Evolutionary conservation across 2,329 filamentous ascomycete genomes (phyloP).

Genomic region (Aspergillus transmontanensis): DNA sequence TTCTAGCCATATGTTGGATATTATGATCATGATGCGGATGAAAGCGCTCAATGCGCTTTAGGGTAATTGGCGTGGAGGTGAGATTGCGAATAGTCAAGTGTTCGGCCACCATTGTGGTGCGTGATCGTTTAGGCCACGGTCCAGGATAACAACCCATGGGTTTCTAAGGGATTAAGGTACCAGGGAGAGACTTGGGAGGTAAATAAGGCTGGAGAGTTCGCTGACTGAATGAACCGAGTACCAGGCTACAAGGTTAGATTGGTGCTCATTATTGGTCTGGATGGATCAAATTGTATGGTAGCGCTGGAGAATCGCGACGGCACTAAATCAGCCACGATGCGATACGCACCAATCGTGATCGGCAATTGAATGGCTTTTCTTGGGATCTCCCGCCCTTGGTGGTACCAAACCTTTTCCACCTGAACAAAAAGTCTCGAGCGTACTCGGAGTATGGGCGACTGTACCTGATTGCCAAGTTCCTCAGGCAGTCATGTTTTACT

Average conservation of each 20-base stretch:
- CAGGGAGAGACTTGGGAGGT: not conserved
- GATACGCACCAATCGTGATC: constrained; percentile 6
- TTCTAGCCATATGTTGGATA: constrained; percentile 48
- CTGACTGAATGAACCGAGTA: constrained; percentile 4
- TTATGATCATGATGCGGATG: constrained; percentile 53
- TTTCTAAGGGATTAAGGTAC: constrained; percentile 2
- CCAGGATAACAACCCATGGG: not conserved
- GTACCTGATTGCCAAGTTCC: not conserved
- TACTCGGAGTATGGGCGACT: not conserved
- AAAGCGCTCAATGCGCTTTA: constrained; percentile 75
- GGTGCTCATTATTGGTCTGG: constrained; percentile 14
- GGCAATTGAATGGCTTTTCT: not conserved
- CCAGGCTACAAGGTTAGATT: constrained; percentile 13
- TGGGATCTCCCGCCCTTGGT: constrained; percentile 1
- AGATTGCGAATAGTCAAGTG: constrained; percentile 78
- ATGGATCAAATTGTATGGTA: constrained; percentile 5
- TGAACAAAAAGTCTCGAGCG: not conserved
- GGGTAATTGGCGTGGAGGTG: constrained; percentile 70
- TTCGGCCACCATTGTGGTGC: constrained; percentile 37
- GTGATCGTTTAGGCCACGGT: not conserved
- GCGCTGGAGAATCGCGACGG: constrained; percentile 5
- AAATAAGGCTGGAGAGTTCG: constrained; percentile 3
- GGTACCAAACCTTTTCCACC: not conserved
- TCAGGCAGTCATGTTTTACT: not conserved
- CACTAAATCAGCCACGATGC: constrained; percentile 11